Base-by-base conservation (phyloP, 176 grass and related monocot species). In the Cenchrus purpureus region DNA sequence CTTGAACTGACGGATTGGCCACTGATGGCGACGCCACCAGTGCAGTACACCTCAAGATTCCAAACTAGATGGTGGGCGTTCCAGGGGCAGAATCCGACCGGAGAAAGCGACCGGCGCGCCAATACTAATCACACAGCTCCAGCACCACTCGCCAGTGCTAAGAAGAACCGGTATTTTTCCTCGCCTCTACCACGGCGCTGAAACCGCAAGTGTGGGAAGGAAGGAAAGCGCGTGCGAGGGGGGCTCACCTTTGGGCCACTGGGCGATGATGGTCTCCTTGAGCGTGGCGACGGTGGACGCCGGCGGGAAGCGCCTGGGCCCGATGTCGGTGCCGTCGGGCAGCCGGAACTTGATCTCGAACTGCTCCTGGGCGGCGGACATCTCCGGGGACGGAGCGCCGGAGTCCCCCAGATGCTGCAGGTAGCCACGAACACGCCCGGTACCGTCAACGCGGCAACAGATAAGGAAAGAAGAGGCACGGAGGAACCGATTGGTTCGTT, bases 291-390 rank as follows among this genome's bases (percentile, higher is more conserved):
- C 83, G 50, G 90, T 90, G 74, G 93, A 87, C 31, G 93, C 91
- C 53, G 93, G 87, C 46, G 93, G 70, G 63, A 87, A 95, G 43
- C 66, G 82, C 64, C 88, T 92, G 69, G 93, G 93, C 7, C 93
- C 93, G 63, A 95, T 90, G 83, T 95, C 93, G 57, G 90, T 90
- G 84, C 90, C 93, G 82, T 95, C 93, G 59, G 89, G 89, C 71
- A 95, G 72, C 79, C 93, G 87, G 73, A 95, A 95, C 91, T 90
- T 95, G 82, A 95, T 91, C 82, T 95, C 93, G 55, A 95, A 76
- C 56, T 90, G 91, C 55, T 92, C 90, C 79, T 92, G 90, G 83
- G 78, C 83, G 64, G 73, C 73, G 49, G 83, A 82, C 83, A 90
- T 90, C 73, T 82, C 73, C 45, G 20, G 55, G 79, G 28, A 64